Percentiles rank a stretch among this genome's conserved stretches.
phyloP scores from a whole-genome alignment of 164 flowering plant species.

The Buxus sempervirens region DNA sequence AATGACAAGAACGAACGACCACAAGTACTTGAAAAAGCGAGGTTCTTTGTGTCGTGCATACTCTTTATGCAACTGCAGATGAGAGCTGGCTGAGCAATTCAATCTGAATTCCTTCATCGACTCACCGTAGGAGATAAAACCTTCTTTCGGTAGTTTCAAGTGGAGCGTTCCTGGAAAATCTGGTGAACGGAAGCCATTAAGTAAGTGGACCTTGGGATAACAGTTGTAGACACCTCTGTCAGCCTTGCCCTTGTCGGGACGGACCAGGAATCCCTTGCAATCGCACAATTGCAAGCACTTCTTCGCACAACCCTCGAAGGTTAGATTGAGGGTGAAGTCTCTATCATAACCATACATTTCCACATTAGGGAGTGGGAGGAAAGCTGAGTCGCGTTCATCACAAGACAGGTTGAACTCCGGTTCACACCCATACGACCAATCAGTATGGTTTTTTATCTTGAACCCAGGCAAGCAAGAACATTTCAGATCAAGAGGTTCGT shows the following conservation, averaged over 20 bases:
- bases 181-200: conserved; percentile 22
- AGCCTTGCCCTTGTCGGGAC: not conserved
- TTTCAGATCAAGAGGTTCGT: not conserved
- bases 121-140: not conserved
- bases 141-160: conserved; percentile 15
- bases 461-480: not conserved
- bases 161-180: conserved; percentile 10
- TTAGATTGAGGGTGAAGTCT: not conserved
- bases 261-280: conserved; percentile 23
- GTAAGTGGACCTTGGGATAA: conserved; percentile 15
- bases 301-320: conserved; percentile 16
- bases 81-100: not conserved
- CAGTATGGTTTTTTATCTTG: not conserved
- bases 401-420: conserved; percentile 16
- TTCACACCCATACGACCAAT: conserved; percentile 34
- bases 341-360: conserved; percentile 30
- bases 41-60: not conserved
- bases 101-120: not conserved
- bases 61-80: not conserved
- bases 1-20: conserved; percentile 6
- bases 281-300: conserved; percentile 12
- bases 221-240: not conserved
- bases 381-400: not conserved
- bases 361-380: conserved; percentile 8
- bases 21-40: conserved; percentile 5